Base-by-base conservation (phyloP, 768 basidiomycete genomes). In the Lentinus brumalis region DNA sequence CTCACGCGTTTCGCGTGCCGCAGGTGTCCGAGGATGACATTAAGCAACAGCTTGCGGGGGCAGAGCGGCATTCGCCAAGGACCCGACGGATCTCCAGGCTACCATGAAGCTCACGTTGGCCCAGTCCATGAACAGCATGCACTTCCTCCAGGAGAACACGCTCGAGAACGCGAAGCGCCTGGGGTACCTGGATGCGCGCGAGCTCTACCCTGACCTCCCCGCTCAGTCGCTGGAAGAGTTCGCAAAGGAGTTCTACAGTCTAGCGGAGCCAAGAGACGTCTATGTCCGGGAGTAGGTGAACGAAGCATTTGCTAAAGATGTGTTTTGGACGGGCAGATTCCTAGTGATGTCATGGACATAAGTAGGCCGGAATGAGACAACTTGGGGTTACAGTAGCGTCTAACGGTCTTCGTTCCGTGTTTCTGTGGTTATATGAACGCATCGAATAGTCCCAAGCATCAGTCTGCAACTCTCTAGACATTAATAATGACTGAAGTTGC, bases 111-210 rank as follows among this genome's bases (percentile, higher is more conserved):
- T 26, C 21, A 26, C 2, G 16, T 44, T 38, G 5, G 46, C 12
- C 14, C n/a, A 42, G 32, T 8, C 15, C 21, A 12, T 40, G 5
- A 26, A 55, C 8, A 54, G 44, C 47, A 61, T 72, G 29, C 69
- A 61, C 53, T 54, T 74, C 26, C 61, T 64, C 4, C 71, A 70
- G 9, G 69, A 73, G 56, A 72, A 74, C 55, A 66, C 66, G 7
- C 56, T 72, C 0, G 67, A 57, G 53, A 64, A 51, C 35, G 64
- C 68, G 39, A 61, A 61, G 49, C 54, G 65, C 16, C 53, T 63
- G 4, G 70, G 71, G 2, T 67, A 68, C 6, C 55, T 72, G n/a
- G 65, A 74, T 55, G 69, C 67, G 8, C 56, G 60, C 18, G 66
- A 69, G 63, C 56, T 74, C 16, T 73, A 73, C 55, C 67, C 70